These are phyloP conservation scores for Ligustrum vulgare DNA, from an alignment of 257 asterid species.

Conservation along the genomic window DNA sequence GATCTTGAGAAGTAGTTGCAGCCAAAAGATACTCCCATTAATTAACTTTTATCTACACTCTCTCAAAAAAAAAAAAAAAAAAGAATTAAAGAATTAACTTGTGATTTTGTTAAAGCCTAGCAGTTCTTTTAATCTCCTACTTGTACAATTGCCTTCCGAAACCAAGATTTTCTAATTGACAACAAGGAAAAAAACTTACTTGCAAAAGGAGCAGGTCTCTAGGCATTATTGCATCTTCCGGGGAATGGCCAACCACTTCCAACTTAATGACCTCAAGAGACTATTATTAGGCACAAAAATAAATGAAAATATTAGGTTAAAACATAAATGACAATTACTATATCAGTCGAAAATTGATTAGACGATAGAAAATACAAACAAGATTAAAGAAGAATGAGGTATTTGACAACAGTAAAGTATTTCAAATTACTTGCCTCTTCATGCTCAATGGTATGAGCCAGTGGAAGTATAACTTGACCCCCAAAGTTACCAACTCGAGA, in stretches of 20 bases:
- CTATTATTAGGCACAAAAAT: constrained; percentile 35
- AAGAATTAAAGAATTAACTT: too few species aligned
- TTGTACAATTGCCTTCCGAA: not conserved
- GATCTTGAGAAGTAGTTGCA: too few species aligned
- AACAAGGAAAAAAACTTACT: constrained; percentile 34
- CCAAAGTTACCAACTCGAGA: constrained; percentile 61
- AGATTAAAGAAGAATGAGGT: not conserved
- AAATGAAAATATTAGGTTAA: not conserved
- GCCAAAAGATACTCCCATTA: not conserved
- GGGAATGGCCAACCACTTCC: constrained; percentile 66
- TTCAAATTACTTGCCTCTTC: constrained; percentile 72
- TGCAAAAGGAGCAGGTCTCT: constrained; percentile 80
- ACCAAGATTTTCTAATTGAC: not conserved
- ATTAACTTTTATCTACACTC: not conserved
- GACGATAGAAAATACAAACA: not conserved
- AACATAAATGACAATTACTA: not conserved
- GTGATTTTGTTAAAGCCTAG: not conserved
- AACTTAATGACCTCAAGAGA: constrained; percentile 84
- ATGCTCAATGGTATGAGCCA: constrained; percentile 83
- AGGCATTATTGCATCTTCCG: constrained; percentile 69
- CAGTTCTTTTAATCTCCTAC: not conserved
- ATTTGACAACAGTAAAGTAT: not conserved
- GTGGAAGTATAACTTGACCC: constrained; percentile 81
- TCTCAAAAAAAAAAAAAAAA: too few species aligned
- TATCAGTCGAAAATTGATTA: not conserved